Evolutionary conservation across 1,139 yeast genomes (phyloP), one percentile per base, ranked within the genome.

Genomic region (Sugiyamaella grinbergsii): DNA sequence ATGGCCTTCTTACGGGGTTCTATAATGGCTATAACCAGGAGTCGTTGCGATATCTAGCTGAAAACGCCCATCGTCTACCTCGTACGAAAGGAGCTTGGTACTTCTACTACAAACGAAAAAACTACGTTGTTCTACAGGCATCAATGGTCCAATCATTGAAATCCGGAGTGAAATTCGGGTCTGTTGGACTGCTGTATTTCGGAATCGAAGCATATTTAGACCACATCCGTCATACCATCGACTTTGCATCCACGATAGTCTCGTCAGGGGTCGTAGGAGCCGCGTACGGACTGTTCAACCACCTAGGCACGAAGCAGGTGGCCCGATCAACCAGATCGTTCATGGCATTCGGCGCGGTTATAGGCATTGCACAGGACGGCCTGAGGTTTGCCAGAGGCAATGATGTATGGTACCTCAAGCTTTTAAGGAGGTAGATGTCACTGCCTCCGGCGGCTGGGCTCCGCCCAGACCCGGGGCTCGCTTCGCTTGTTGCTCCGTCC

Each of bases 51-150:
- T 89, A 80, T 60, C 72, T 88, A 49, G 89, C 91, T 1, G 90
- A 86, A 58, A 88, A 88, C 62, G 86, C 94, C 10, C 96, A 88
- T 63, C 69, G 96, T 42, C 71, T 89, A 54, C 96, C 96, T 3
- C 74, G 71, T 19, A 82, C 85, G 0, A 85, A 82, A 50, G 93
- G 90, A 29, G 94, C 93, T 0, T 88, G 96, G 96, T 89, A 85
- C 65, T 85, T 85, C 64, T 88, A 89, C 68, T 95, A 88, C 68
- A 88, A 86, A 68, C 78, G 89, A 58, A 88, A 87, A 71, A 85
- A 86, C 67, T 86, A 86, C 65, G 85, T 84, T 39, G 81, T 88
- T 71, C 69, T 85, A 37, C 73, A 79, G 50, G 72, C 71, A 22
- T 88, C 86, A 0, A 67, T 79, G 56, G 70, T 69, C 13, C 56